Evolutionary conservation across 352 stramenopile species (phyloP).

Genomic region (Globisporangium acanthophoron): DNA sequence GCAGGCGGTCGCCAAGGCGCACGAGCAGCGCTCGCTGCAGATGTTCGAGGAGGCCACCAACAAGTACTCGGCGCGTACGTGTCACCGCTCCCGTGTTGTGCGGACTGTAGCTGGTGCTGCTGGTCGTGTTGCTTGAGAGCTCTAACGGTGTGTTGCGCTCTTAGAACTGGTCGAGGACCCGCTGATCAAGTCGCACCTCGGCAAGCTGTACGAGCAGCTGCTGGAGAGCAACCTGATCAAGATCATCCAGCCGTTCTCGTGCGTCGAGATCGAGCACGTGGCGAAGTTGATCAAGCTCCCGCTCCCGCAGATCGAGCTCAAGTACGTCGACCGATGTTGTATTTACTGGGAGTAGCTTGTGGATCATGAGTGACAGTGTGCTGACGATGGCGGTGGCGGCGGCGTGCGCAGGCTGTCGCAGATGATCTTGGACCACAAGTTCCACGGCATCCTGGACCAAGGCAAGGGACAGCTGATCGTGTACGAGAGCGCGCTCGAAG

Average conservation of each 20-base stretch:
- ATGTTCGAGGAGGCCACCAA: conserved; percentile 80
- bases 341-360: neutral
- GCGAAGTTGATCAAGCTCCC: conserved; percentile 97
- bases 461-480: conserved; percentile 99
- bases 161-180: conserved; percentile 79
- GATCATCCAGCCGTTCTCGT: conserved; percentile 98
- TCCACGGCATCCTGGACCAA: conserved; percentile 98
- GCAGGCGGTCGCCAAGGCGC: conserved; percentile 92
- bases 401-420: conserved; percentile 91
- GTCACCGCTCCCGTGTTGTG: neutral
- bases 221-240: conserved; percentile 99
- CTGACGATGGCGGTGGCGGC: neutral
- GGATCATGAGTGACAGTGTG: neutral
- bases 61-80: conserved; percentile 81
- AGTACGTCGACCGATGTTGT: conserved; percentile 33
- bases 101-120: neutral
- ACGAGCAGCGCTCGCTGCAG: conserved; percentile 93
- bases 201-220: conserved; percentile 96
- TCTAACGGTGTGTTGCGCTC: neutral
- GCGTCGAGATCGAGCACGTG: conserved; percentile 96
- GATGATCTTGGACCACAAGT: conserved; percentile 99
- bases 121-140: no score
- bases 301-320: conserved; percentile 74
- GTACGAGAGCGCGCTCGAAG: conserved; percentile 92
- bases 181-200: conserved; percentile 92